phyloP scores from a whole-genome alignment of 371 early-diverging fungal species.

The Paramicrosporidium saccamoebae region DNA sequence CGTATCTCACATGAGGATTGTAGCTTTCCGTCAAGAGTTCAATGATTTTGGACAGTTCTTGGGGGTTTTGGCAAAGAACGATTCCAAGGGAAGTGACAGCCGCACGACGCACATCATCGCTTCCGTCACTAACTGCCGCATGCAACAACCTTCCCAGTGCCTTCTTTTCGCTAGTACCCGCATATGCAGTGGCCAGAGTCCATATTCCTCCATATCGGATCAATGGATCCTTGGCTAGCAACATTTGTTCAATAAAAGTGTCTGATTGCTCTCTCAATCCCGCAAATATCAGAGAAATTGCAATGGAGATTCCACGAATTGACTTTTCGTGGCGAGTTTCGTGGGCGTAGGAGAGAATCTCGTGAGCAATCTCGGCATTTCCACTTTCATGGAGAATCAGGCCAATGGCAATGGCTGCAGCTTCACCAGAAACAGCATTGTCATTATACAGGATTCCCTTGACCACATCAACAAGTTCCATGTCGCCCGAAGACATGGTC shows the following conservation, averaged over 20 bases:
- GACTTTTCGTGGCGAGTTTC: constrained; percentile 95
- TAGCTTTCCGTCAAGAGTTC: constrained; percentile 88
- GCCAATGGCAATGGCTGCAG: constrained; percentile 89
- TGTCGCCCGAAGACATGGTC: constrained; percentile 67
- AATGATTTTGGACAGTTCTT: constrained; percentile 81
- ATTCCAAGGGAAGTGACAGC: constrained; percentile 93
- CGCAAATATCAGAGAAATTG: constrained; percentile 77
- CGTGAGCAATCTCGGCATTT: constrained; percentile 40
- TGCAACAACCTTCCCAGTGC: constrained; percentile 75
- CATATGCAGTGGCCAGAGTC: constrained; percentile 84
- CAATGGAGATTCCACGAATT: constrained; percentile 71
- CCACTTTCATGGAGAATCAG: constrained; percentile 80
- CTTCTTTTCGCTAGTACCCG: constrained; percentile 83
- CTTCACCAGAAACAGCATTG: constrained; percentile 86
- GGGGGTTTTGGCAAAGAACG: constrained; percentile 50
- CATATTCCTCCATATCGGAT: constrained; percentile 84
- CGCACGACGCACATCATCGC: constrained; percentile 92
- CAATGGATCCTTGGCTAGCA: constrained; percentile 69
- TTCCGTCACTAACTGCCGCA: constrained; percentile 83
- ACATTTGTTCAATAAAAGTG: constrained; percentile 32
- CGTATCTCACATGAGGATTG: constrained; percentile 92
- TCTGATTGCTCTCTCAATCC: constrained; percentile 79
- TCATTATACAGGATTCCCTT: constrained; percentile 61
- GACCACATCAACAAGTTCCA: constrained; percentile 44
- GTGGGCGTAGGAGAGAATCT: constrained; percentile 75